phyloP scores from a whole-genome alignment of 1,284 basidiomycete genomes.

The Pseudozyma sp. region DNA sequence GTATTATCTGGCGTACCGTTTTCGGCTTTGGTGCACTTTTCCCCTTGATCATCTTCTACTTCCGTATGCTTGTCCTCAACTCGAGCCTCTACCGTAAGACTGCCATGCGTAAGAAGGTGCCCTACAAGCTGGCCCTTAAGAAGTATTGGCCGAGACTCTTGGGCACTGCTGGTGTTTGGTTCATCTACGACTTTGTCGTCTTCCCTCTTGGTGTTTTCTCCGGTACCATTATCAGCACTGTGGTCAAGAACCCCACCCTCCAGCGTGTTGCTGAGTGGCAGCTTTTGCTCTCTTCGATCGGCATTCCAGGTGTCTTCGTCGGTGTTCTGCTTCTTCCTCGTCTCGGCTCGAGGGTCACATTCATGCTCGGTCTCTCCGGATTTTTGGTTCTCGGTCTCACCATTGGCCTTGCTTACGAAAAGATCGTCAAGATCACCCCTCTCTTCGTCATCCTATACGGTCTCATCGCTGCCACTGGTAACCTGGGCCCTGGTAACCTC shows the following conservation, averaged over 20 bases:
- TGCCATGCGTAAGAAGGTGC: slow-evolving; percentile 71
- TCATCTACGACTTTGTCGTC: slow-evolving; percentile 78
- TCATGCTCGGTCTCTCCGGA: slow-evolving; percentile 81
- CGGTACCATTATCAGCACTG: slow-evolving; percentile 70
- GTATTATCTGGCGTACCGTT: slow-evolving; percentile 81
- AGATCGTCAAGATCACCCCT: slow-evolving; percentile 77
- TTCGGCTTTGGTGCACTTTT: slow-evolving; percentile 80
- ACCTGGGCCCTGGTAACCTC: slow-evolving; percentile 81
- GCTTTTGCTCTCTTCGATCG: slow-evolving; percentile 77
- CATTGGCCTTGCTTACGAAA: slow-evolving; percentile 76
- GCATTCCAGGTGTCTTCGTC: slow-evolving; percentile 77
- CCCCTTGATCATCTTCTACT: slow-evolving; percentile 78
- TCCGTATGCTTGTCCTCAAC: slow-evolving; percentile 71
- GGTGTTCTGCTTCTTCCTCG: slow-evolving; percentile 70
- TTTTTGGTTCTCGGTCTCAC: slow-evolving; percentile 78
- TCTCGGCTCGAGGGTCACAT: slow-evolving; percentile 64
- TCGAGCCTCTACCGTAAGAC: slow-evolving; percentile 41
- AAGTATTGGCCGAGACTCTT: slow-evolving; percentile 74
- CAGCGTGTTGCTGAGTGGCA: slow-evolving; percentile 75
- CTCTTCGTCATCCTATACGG: slow-evolving; percentile 72
- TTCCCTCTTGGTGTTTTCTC: slow-evolving; percentile 77
- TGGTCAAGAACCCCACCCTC: slow-evolving; percentile 73
- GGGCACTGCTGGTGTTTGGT: slow-evolving; percentile 52
- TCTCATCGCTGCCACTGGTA: slow-evolving; percentile 71
- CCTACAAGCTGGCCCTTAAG: slow-evolving; percentile 76